These are phyloP conservation scores for Penicillium soppii DNA, from an alignment of 495 filamentous ascomycete genomes.

Conservation along the genomic window DNA sequence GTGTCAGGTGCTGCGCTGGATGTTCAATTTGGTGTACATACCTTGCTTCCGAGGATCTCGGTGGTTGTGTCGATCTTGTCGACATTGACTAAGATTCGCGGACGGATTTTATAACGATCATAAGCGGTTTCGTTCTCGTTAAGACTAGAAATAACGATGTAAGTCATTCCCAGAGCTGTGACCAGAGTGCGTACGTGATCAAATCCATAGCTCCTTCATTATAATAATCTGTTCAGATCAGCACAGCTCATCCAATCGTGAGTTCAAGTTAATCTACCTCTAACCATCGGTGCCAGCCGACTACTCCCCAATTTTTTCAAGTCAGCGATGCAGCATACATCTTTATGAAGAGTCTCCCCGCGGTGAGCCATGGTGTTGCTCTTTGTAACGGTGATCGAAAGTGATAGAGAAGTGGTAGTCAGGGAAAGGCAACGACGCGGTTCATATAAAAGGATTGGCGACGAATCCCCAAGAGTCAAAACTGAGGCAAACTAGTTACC, in stretches of 20 bases:
- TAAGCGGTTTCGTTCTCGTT: constrained; percentile 53
- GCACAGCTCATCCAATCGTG: not conserved
- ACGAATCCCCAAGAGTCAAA: not conserved
- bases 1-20: not conserved
- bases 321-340: constrained; percentile 37
- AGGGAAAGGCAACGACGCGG: not conserved
- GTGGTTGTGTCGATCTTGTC: constrained; percentile 48
- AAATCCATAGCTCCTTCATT: constrained; percentile 48
- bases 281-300: constrained; percentile 25
- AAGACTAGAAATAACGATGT: constrained; percentile 25
- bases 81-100: constrained; percentile 55
- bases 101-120: constrained; percentile 53
- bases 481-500: not conserved
- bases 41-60: constrained; percentile 42
- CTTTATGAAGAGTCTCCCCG: constrained; percentile 29
- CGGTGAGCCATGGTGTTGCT: constrained; percentile 27
- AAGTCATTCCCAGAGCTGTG: too few species aligned
- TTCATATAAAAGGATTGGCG: constrained; percentile 14
- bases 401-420: not conserved
- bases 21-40: not conserved
- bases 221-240: constrained; percentile 43
- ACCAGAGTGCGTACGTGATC: constrained; percentile 29
- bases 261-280: constrained; percentile 20
- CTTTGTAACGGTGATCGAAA: not conserved
- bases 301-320: constrained; percentile 29